Evolutionary conservation across 2,329 filamentous ascomycete genomes (phyloP), one percentile per base, ranked within the genome.

Genomic region (Exophiala aquamarina): DNA sequence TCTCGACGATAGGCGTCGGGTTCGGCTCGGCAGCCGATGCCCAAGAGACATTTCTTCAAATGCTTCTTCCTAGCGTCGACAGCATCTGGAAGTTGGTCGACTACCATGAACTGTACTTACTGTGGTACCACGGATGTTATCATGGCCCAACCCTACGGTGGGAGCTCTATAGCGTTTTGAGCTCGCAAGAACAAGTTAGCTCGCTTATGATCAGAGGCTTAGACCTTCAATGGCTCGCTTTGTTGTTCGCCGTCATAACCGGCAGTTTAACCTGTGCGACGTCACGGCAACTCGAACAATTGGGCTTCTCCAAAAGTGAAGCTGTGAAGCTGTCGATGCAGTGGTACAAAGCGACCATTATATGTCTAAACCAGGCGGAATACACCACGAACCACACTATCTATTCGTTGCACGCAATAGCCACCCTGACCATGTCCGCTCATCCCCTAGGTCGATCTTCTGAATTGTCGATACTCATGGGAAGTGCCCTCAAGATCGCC

Each of bases 401-500:
- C 2, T 66, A 70, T 35, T 66, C 70, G 1, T 64, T 76, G 3
- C 69, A 77, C 54, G 68, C 74, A 3, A 74, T 78, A 29, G 62
- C 71, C 7, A 71, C 69, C 1, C 60, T 74, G 21, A 75, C 74
- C n/a, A 70, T 74, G 3, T 71, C 71, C 7, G 74, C 73, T 7
- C 75, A 78, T 58, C 59, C 74, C 13, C 64, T 77, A 1, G 75
- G 74, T 1, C 70, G 69, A 18, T 72, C 72, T 5, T 75, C 74
- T 51, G 70, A 70, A 33, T 73, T 74, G 49, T 69, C 66, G 3
- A 70, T 74, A 1, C 64, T 73, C 14, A 63, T 76, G 6, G 70
- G 69, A 3, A 66, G 71, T 1, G 73, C 70, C 2, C 60, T 71
- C 4, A 65, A 73, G 6, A 74, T 78, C 34, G 73, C 72, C 2